phyloP scores from a whole-genome alignment of 371 early-diverging fungal genomes.

The Mortierella polycephala region DNA sequence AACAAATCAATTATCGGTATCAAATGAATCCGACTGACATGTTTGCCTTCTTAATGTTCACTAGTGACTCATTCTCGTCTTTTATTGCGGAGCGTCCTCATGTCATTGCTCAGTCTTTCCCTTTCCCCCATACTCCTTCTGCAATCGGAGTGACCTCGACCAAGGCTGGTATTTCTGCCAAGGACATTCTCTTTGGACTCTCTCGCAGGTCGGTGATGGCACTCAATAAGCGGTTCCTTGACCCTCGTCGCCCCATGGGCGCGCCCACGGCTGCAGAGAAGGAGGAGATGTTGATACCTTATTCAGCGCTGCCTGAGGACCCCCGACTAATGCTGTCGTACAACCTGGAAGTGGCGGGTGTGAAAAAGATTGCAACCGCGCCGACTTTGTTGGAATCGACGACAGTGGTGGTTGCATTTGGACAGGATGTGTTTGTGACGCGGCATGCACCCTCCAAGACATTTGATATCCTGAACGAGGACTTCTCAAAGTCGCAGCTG shows the following conservation, averaged over 20 bases:
- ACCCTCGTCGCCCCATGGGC: conserved; percentile 83
- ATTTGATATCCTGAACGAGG: conserved; percentile 92
- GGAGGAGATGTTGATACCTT: conserved; percentile 87
- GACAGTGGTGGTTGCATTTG: conserved; percentile 86
- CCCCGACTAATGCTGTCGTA: conserved; percentile 81
- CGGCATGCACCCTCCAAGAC: conserved; percentile 85
- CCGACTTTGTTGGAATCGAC: conserved; percentile 94
- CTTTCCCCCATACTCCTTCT: conserved; percentile 74
- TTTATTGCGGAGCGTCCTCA: conserved; percentile 74
- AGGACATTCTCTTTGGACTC: conserved; percentile 86
- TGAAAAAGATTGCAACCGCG: conserved; percentile 73
- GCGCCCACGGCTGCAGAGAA: conserved; percentile 74
- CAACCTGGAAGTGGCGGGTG: conserved; percentile 70
- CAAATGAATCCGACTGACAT: not conserved
- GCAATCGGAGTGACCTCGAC: conserved; percentile 90
- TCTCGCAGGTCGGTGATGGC: conserved; percentile 76
- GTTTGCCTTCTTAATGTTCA: conserved; percentile 17
- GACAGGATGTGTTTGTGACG: conserved; percentile 90
- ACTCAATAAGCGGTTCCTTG: conserved; percentile 82
- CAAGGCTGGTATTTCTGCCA: conserved; percentile 84
- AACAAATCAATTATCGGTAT: not conserved
- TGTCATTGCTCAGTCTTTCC: conserved; percentile 79
- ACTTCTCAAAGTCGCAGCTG: conserved; percentile 88
- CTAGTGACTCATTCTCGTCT: conserved; percentile 77
- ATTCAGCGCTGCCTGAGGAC: conserved; percentile 76